Conservation (phyloP, 192 early-diverging fungal genomes). For the Lobosporangium transversale region DNA sequence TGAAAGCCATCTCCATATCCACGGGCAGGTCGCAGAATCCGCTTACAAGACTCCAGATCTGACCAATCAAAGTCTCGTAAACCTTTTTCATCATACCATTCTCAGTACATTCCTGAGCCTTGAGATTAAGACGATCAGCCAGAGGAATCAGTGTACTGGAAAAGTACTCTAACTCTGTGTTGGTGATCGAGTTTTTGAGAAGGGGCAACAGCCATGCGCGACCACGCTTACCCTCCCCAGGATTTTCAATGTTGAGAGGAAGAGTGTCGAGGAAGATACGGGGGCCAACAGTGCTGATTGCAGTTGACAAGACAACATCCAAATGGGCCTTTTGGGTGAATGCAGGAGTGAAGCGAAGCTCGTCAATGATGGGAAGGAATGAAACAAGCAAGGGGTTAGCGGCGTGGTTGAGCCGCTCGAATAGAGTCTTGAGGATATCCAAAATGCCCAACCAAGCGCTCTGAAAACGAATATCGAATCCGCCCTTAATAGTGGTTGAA, state of each 20-base stretch:
- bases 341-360: slow-evolving; percentile 83
- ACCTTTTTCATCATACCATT: slow-evolving; percentile 83
- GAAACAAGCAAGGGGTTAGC: slow-evolving; percentile 68
- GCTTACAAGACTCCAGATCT: slow-evolving; percentile 89
- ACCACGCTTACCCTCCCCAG: slow-evolving; percentile 62
- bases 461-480: slow-evolving; percentile 82
- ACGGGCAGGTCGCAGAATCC: slow-evolving; percentile 86
- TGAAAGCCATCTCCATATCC: slow-evolving; percentile 75
- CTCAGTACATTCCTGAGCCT: slow-evolving; percentile 67
- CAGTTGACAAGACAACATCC: slow-evolving; percentile 82
- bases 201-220: slow-evolving; percentile 93
- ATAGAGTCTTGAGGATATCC: slow-evolving; percentile 75
- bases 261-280: slow-evolving; percentile 76
- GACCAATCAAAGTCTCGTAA: slow-evolving; percentile 86
- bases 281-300: slow-evolving; percentile 84
- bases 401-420: slow-evolving; percentile 74
- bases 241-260: slow-evolving; percentile 86
- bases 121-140: slow-evolving; percentile 74
- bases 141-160: slow-evolving; percentile 77
- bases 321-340: slow-evolving; percentile 89
- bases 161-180: slow-evolving; percentile 80
- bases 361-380: slow-evolving; percentile 70
- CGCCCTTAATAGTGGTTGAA: slow-evolving; percentile 59
- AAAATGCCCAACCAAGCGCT: slow-evolving; percentile 89
- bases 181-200: slow-evolving; percentile 78